Conservation (phyloP, 2,329 filamentous ascomycete genomes). For the Xylaria sp. region DNA sequence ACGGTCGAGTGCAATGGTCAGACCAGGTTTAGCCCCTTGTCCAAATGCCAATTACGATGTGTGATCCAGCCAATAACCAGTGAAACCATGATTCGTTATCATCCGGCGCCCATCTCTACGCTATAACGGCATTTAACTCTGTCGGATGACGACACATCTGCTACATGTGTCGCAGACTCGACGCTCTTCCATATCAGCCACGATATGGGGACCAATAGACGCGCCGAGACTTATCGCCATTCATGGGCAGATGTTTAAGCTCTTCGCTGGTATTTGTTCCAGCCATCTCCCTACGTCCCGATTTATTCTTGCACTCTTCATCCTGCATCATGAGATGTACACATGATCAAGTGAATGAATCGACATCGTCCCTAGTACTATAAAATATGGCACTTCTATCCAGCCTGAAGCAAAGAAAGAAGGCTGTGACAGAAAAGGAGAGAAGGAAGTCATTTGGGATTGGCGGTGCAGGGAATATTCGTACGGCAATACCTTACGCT, state of each 20-base stretch:
- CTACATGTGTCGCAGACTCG: background rate
- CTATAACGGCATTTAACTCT: slow-evolving; percentile 6
- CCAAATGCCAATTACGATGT: background rate
- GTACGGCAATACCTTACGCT: slow-evolving; percentile 33
- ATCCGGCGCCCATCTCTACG: slow-evolving; percentile 5
- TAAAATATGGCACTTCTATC: slow-evolving; percentile 21
- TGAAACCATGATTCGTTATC: slow-evolving; percentile 30
- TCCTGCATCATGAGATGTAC: background rate
- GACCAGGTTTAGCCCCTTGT: background rate
- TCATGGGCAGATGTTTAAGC: background rate
- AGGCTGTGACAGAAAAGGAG: slow-evolving; percentile 32
- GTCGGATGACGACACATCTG: slow-evolving; percentile 29
- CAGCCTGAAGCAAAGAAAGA: slow-evolving; percentile 10
- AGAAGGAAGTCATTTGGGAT: slow-evolving; percentile 47
- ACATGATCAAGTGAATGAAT: slow-evolving; percentile 18
- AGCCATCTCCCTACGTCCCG: background rate
- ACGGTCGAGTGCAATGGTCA: background rate
- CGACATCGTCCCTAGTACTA: background rate
- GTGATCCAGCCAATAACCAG: slow-evolving; percentile 16
- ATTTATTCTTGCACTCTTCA: background rate
- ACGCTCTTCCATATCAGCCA: background rate
- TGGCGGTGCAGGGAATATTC: slow-evolving; percentile 48
- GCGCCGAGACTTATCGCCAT: slow-evolving; percentile 18
- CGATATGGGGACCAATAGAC: slow-evolving; percentile 22
- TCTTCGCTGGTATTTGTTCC: background rate